A percentile compares a stretch with the other conserved stretches of the same genome.
Conservation (phyloP, 192 early-diverging fungal species). For the Spizellomyces sp. region DNA sequence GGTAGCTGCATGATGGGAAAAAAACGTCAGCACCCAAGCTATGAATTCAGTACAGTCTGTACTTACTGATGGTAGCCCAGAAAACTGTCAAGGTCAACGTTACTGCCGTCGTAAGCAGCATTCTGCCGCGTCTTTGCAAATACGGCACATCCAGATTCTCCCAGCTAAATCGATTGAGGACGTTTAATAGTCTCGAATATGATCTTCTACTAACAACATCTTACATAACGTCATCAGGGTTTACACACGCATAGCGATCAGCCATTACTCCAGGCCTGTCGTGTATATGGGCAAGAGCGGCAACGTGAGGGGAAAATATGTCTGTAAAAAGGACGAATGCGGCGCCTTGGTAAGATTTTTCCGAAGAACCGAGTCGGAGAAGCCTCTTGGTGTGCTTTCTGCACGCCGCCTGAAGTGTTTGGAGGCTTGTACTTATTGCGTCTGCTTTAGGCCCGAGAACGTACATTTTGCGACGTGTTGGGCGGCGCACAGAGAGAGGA, state of each 20-base stretch:
- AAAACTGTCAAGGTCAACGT: slow-evolving; percentile 63
- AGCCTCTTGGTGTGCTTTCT: slow-evolving; percentile 1
- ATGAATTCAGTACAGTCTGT: background rate
- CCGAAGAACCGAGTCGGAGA: slow-evolving; percentile 48
- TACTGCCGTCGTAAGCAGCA: slow-evolving; percentile 50
- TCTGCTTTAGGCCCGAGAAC: slow-evolving; percentile 6
- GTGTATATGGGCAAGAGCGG: slow-evolving; percentile 67
- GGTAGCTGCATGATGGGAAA: slow-evolving; percentile 7
- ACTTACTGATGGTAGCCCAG: slow-evolving; percentile 72
- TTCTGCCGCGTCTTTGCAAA: slow-evolving; percentile 56
- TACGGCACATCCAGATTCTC: slow-evolving; percentile 65
- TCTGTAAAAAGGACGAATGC: slow-evolving; percentile 83
- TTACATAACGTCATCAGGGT: slow-evolving; percentile 70
- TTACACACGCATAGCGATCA: slow-evolving; percentile 65
- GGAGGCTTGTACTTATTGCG: slow-evolving; percentile 5
- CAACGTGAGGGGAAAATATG: slow-evolving; percentile 78
- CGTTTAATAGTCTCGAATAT: no score
- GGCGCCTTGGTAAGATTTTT: slow-evolving; percentile 45
- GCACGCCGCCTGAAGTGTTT: background rate
- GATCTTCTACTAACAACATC: no score
- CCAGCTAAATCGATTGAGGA: slow-evolving; percentile 48
- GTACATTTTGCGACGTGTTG: background rate
- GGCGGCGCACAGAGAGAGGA: no score
- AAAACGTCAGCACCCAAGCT: background rate
- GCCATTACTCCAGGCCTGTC: slow-evolving; percentile 63